Conservation (phyloP, 352 stramenopile genomes). For the Phytophthora meadii region DNA sequence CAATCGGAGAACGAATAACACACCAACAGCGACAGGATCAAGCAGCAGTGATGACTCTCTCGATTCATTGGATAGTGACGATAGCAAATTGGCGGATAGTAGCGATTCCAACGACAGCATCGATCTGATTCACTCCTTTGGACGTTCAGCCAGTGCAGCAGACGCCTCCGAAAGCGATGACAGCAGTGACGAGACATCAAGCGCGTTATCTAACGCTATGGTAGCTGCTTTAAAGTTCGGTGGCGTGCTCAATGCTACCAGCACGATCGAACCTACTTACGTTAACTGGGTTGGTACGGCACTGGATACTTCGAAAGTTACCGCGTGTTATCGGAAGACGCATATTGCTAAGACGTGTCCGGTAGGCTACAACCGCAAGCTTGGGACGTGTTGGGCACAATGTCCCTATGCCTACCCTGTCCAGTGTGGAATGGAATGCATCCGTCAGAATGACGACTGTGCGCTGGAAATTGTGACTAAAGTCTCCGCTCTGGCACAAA, state of each 20-base stretch:
- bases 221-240: slow-evolving; percentile 27
- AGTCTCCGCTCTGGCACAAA: slow-evolving; percentile 35
- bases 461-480: slow-evolving; percentile 38
- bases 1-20: neutral
- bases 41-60: slow-evolving; percentile 14
- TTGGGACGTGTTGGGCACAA: slow-evolving; percentile 45
- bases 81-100: slow-evolving; percentile 9
- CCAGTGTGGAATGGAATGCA: slow-evolving; percentile 50
- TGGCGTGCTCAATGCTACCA: slow-evolving; percentile 35
- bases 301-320: slow-evolving; percentile 10
- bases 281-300: slow-evolving; percentile 41
- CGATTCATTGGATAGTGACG: slow-evolving; percentile 26
- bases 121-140: neutral
- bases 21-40: slow-evolving; percentile 3
- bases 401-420: slow-evolving; percentile 54
- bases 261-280: slow-evolving; percentile 35
- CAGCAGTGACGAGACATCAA: neutral
- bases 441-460: slow-evolving; percentile 50
- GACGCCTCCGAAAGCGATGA: slow-evolving; percentile 7
- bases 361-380: slow-evolving; percentile 31
- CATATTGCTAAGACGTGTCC: slow-evolving; percentile 45
- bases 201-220: slow-evolving; percentile 2
- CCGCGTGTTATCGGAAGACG: slow-evolving; percentile 45
- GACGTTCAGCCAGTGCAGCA: neutral
- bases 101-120: slow-evolving; percentile 3